Base-by-base conservation (phyloP, 768 basidiomycete species). In the Amanita rubescens region DNA sequence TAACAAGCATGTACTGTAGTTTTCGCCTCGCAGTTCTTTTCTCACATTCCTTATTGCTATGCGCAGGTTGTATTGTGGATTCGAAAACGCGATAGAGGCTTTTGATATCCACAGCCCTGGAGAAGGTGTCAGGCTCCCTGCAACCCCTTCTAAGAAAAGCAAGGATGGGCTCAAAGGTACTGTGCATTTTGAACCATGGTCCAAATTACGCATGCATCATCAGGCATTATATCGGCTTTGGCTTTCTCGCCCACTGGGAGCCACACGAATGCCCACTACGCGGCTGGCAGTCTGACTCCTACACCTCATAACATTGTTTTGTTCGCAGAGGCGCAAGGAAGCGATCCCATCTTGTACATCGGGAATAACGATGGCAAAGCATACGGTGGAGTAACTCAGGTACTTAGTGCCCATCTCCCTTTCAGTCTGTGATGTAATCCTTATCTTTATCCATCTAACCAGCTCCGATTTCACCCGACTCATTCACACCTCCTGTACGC, bases 151-250 rank as follows among this genome's bases (percentile, higher is more conserved):
- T 0, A 84, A 84, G 65, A 90, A 87, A 64, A 87, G 83, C 55
- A 85, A 82, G 59, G 84, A 89, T 49, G 94, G 94, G 0, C 74
- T 96, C 42, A 95, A 93, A 77, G 94, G 94, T 86, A 56, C 8
- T n/a, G 50, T 14, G 44, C 22, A 37, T 3, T 51, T 43, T 33
- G 45, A 9, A n/a, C 30, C 51, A 27, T 27, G 54, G 52, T 33
- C 7, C 27, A 6, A n/a, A n/a, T 9, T 39, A 32, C 10, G 57
- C 19, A 47, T 50, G 44, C 20, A 19, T n/a, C 37, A 11, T 25
- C 48, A 92, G 93, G 94, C 1, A 90, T 97, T 55, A 77, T 97
- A 39, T 93, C 94, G 3, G 71, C 91, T 0, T 69, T 98, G 4
- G 81, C 89, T 0, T 93, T 96, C 65, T 83, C 81, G 15, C 75